Base-by-base conservation (phyloP, 768 basidiomycete genomes). In the Sarcodon aspratus region DNA sequence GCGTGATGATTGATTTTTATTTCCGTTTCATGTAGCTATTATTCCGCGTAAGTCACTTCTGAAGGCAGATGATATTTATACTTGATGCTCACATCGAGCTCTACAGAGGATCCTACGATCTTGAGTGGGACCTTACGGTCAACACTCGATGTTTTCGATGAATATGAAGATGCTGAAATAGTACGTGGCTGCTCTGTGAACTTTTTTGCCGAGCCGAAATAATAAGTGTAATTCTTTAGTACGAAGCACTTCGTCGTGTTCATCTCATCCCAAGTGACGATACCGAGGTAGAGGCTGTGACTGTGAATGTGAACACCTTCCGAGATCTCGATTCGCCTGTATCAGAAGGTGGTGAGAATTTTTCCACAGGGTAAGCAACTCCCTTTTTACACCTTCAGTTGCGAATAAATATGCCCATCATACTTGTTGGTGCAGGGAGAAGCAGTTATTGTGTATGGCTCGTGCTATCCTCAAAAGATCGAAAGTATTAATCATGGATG, bases 401-500 rank as follows among this genome's bases (percentile, higher is more conserved):
- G 37, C 13, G 45, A 7, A 27, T 9, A 47, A 31, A 36, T 58
- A 55, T 48, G 59, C 57, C 13, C 11, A n/a, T 53, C 44, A 36
- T 49, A 34, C 44, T 46, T 32, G 36, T 34, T 32, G 11, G 11
- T 45, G 9, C 40, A 80, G 82, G 33, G 84, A 90, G 66, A 89
- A 87, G 57, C 88, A 91, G 62, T 63, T 91, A n/a, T 69, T 91
- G 7, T 89, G 88, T 60, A 89, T 92, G 87, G 89, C 89, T 6
- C 73, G 88, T 48, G 87, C 89, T 2, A 88, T 92, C 52, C 62
- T 92, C 21, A 85, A 85, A 61, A 72, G 84, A 7, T 81, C 85
- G 36, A 87, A 76, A 56, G 69, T 92, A 11, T 63, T 91, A 27
- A 74, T 91, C 52, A 90, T 91, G 89, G 89, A 90, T 56, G 89